These are phyloP conservation scores for Epichloe coenophiala DNA, from an alignment of 2,329 filamentous ascomycete species.

Conservation along the genomic window DNA sequence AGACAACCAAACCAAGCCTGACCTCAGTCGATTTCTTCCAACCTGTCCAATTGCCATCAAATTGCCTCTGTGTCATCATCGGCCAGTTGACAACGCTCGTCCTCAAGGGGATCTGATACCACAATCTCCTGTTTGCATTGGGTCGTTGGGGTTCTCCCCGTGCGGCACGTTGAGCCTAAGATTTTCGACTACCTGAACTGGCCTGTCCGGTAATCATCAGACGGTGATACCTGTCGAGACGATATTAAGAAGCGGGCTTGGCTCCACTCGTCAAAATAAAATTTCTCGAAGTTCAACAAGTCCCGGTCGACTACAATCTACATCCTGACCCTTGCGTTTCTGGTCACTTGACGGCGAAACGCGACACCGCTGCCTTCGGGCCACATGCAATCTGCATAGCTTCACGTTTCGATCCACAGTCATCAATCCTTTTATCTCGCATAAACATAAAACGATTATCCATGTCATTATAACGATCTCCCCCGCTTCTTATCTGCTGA, in stretches of 20 bases:
- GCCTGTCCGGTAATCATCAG: neutral
- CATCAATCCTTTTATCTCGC: constrained; percentile 14
- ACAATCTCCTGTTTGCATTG: constrained; percentile 7
- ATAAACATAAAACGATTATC: constrained; percentile 17
- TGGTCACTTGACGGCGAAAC: neutral
- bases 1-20: neutral
- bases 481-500: constrained; percentile 19
- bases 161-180: constrained; percentile 7
- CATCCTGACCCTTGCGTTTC: neutral
- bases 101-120: constrained; percentile 5
- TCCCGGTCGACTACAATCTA: neutral
- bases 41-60: neutral
- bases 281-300: neutral
- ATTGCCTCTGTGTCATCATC: neutral
- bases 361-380: neutral
- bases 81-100: neutral
- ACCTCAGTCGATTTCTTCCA: neutral
- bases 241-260: neutral
- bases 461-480: constrained; percentile 32
- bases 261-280: neutral
- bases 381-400: neutral
- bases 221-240: neutral
- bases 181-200: constrained; percentile 1
- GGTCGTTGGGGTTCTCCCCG: constrained; percentile 14
- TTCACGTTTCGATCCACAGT: neutral